Conservation (phyloP, 441 rosid species). For the Populus hybrid region DNA sequence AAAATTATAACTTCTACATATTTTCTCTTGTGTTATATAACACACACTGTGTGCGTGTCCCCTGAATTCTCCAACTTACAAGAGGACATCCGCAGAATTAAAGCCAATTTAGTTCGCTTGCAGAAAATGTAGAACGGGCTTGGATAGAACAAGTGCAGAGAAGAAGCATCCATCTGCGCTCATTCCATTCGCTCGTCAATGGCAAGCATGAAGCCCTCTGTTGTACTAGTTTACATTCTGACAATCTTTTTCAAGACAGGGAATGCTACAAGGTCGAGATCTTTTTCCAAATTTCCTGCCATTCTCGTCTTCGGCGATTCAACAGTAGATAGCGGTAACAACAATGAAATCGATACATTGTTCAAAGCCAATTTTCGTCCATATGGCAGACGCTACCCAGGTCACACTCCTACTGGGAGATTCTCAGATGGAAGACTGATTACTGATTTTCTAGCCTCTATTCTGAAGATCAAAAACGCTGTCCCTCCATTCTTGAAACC, state of each 20-base stretch:
- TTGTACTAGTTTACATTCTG: background rate
- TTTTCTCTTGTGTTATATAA: background rate
- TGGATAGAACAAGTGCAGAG: background rate
- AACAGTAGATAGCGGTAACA: constrained; percentile 66
- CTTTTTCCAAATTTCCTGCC: constrained; percentile 37
- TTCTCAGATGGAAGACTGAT: constrained; percentile 59
- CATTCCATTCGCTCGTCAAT: background rate
- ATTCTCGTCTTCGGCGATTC: constrained; percentile 69
- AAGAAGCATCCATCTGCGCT: background rate
- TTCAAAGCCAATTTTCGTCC: constrained; percentile 55
- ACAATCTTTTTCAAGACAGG: background rate
- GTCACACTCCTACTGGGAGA: constrained; percentile 54
- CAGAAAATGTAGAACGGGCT: background rate
- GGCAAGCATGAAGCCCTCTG: background rate
- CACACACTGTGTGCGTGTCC: too few species aligned
- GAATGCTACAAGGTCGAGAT: background rate
- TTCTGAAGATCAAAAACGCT: constrained; percentile 37
- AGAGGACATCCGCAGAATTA: background rate
- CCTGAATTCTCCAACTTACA: background rate
- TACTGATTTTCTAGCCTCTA: constrained; percentile 39
- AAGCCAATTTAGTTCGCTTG: background rate
- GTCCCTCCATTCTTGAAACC: constrained; percentile 64
- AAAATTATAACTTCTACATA: too few species aligned
- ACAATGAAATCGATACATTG: constrained; percentile 46
- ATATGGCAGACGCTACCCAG: constrained; percentile 58